Evolutionary conservation across 2,329 filamentous ascomycete species (phyloP), one percentile per base, ranked within the genome.

Genomic region (Piedraia hortae): DNA sequence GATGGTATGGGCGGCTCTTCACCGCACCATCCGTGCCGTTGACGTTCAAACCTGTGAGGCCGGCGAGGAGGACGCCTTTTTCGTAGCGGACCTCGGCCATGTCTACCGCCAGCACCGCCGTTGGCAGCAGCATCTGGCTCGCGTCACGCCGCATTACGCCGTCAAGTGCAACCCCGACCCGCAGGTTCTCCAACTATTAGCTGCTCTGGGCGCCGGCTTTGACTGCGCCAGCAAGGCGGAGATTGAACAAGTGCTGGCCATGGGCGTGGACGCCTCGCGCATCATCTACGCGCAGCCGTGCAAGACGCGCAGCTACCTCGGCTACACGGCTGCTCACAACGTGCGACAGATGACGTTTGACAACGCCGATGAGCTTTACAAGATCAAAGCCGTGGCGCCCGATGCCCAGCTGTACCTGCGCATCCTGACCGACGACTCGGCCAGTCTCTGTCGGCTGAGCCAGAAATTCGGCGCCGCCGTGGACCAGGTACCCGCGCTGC

Each of bases 281-380:
- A 88, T 97, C 56, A 91, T 97, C 51, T 97, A 93, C 43, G 85
- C 85, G 21, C 85, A 97, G 53, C 85, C 85, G 25, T 93, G 85
- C 72, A 97, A 97, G 66, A 97, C 85, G 39, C 89, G 85, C 54
- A 91, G 82, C 21, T 93, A 91, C 47, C 60, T 97, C 30, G 77
- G 80, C 42, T 89, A 80, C 41, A 85, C 88, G 32, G 66, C 72
- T 40, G 61, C 65, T 42, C 57, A 68, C 34, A 72, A 71, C 34
- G 85, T 97, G 44, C 82, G 73, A 53, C 75, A 90, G 57, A 93
- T 97, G 82, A 97, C 85, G 2, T 93, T 97, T 43, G 85, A 97
- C 60, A 97, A 97, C 38, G 65, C 72, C 44, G 85, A 97, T 46
- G 85, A 97, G 58, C 62, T 97, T 23, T 77, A 82, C 62, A 97